These are phyloP conservation scores for Phaeomoniella chlamydospora DNA, from an alignment of 2,329 filamentous ascomycete genomes.

Conservation along the genomic window DNA sequence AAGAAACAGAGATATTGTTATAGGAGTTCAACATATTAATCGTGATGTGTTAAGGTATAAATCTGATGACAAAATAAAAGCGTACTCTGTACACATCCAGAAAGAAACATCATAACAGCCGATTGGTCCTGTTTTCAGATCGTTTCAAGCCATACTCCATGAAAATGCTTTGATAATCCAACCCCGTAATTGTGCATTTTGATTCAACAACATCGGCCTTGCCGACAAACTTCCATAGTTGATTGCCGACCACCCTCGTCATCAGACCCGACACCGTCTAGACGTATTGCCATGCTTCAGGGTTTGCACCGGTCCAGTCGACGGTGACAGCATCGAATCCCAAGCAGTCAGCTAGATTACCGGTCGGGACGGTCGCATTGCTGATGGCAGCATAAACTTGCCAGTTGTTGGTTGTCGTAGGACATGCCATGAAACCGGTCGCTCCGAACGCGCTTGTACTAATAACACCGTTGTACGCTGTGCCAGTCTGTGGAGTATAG, in stretches of 20 bases:
- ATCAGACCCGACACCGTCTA: conserved; percentile 13
- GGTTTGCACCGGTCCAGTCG: conserved; percentile 10
- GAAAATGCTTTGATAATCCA: background rate
- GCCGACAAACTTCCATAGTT: background rate
- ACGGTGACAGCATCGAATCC: conserved; percentile 22
- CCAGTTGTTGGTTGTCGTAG: conserved; percentile 16
- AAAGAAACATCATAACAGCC: too few species aligned
- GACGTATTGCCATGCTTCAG: conserved; percentile 25
- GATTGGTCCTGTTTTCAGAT: too few species aligned
- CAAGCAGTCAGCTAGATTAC: conserved; percentile 22
- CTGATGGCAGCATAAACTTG: conserved; percentile 26
- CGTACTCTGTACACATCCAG: too few species aligned
- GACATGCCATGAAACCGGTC: conserved; percentile 29
- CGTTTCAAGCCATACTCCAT: background rate
- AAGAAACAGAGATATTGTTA: too few species aligned
- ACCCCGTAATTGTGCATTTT: background rate
- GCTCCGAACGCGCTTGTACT: conserved; percentile 19
- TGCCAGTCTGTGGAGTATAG: conserved; percentile 15
- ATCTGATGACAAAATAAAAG: too few species aligned
- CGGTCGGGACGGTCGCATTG: conserved; percentile 24
- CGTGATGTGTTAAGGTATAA: too few species aligned
- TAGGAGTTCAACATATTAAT: too few species aligned
- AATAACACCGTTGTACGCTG: conserved; percentile 13
- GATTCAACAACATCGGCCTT: background rate
- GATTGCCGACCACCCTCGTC: background rate